Base-by-base conservation (phyloP, 257 asterid species). In the Solanum chilense region DNA sequence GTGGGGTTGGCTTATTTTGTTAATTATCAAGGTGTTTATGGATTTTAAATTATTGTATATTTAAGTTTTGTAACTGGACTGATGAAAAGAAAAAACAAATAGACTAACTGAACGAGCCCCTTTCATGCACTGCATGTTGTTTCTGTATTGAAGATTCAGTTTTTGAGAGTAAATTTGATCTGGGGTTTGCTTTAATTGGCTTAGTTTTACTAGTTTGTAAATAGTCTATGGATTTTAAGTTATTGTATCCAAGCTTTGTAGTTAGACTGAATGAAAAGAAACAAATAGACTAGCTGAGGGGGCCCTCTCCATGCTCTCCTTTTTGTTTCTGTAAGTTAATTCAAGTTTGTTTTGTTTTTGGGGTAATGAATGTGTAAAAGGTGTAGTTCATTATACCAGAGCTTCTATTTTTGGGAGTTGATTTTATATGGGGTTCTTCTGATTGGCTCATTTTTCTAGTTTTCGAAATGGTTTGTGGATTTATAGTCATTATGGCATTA, bases 91-190 rank as follows among this genome's bases (percentile, higher is more conserved):
- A 5, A 29, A 14, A 52, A 20, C 42, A 31, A 56, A n/a, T 94
- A 98, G 98, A 89, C 94, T 88, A 94, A 93, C 88, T 93, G 90
- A 33, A 98, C 98, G 66, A 85, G 91, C 86, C 90, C 93, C 11
- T 89, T 96, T n/a, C 97, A 94, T 37, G 91, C 96, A 69, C 93
- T 96, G 42, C 91, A 94, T 42, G 93, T 93, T 84, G 88, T 92
- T 80, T 94, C 97, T n/a, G 97, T 16, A 8, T 44, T 45, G 5
- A 27, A 45, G 37, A 15, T 78, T 27, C 64, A 45, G 3, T 5
- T 78, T 78, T 45, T 47, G 9, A 8, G n/a, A 0, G 83, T 42
- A 3, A 44, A 77, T 77, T 77, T 27, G 44, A 16, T 80, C 6
- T 29, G 85, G 27, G 84, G 44, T 47, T 47, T 47, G 27, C 27